A percentile compares a stretch with the other conserved stretches of the same genome.
Evolutionary conservation across 2,329 filamentous ascomycete genomes (phyloP).

Genomic region (Hyphodiscus sp.): DNA sequence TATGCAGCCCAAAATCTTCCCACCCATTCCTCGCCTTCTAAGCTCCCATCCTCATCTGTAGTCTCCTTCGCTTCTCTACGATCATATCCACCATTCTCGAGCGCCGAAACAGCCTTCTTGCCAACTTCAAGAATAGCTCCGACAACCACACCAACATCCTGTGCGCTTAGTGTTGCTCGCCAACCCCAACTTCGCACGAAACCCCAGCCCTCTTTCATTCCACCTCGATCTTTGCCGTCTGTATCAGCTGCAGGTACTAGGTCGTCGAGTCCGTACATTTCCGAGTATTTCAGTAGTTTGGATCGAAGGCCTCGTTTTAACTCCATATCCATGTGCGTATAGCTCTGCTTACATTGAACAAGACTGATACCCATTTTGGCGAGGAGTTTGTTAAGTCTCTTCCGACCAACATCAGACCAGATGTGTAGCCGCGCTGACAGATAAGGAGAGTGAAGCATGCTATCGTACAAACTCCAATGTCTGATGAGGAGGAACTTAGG

Average conservation of each 20-base stretch:
- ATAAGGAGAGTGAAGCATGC: constrained; percentile 96
- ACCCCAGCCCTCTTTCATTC: constrained; percentile 87
- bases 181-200: constrained; percentile 98
- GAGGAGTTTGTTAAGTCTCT: constrained; percentile 84
- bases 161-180: constrained; percentile 87
- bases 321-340: constrained; percentile 98
- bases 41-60: constrained; percentile 36
- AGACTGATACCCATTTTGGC: constrained; percentile 98
- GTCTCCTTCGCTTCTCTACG: constrained; percentile 38
- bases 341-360: constrained; percentile 89
- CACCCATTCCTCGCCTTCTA: constrained; percentile 58
- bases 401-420: constrained; percentile 85
- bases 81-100: constrained; percentile 26
- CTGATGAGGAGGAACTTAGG: constrained; percentile 87
- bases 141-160: constrained; percentile 89
- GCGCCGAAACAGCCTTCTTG: constrained; percentile 34
- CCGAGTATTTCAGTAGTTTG: constrained; percentile 84
- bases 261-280: constrained; percentile 87
- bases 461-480: constrained; percentile 97
- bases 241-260: constrained; percentile 76
- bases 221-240: constrained; percentile 60
- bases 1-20: constrained; percentile 66
- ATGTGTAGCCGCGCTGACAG: constrained; percentile 87
- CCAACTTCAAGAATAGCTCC: constrained; percentile 92
- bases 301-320: constrained; percentile 81